Conservation (phyloP, 345 rosid genomes). For the Eucalyptus caleyi region DNA sequence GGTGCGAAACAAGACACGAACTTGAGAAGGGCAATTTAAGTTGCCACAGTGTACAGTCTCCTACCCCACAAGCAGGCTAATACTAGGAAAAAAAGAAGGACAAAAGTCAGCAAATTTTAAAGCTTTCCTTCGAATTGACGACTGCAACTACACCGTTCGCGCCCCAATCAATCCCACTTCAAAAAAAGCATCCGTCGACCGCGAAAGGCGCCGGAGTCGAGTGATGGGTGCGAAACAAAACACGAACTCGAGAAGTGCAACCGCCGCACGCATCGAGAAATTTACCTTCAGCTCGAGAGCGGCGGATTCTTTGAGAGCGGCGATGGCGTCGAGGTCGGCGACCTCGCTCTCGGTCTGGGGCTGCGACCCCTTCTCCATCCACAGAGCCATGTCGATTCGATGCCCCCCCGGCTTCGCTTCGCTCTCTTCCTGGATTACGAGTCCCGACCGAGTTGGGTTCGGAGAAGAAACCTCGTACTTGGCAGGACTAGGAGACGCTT, state of each 20-base stretch:
- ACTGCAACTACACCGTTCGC: not conserved
- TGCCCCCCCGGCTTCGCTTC: not conserved
- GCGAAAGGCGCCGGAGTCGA: not conserved
- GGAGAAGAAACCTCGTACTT: not conserved
- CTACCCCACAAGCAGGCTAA: not conserved
- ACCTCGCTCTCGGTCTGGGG: slow-evolving; percentile 57
- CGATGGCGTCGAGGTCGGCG: slow-evolving; percentile 54
- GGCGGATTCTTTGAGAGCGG: slow-evolving; percentile 81
- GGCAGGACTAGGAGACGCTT: not conserved
- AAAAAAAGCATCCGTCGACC: not conserved
- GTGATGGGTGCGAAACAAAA: not conserved
- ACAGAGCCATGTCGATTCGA: slow-evolving; percentile 46
- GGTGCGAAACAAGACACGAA: not conserved
- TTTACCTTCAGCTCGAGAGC: slow-evolving; percentile 83
- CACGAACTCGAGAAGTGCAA: not conserved
- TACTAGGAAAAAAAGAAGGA: not conserved
- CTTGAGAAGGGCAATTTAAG: not conserved
- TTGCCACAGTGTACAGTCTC: not conserved
- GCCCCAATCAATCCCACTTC: not conserved
- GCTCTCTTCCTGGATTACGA: not conserved
- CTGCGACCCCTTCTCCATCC: slow-evolving; percentile 72
- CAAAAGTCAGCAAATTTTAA: not conserved
- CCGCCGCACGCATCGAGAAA: not conserved
- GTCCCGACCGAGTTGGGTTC: not conserved
- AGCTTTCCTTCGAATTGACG: not conserved